phyloP scores from a whole-genome alignment of 176 grass and related monocot species.

The Bromus sterilis region DNA sequence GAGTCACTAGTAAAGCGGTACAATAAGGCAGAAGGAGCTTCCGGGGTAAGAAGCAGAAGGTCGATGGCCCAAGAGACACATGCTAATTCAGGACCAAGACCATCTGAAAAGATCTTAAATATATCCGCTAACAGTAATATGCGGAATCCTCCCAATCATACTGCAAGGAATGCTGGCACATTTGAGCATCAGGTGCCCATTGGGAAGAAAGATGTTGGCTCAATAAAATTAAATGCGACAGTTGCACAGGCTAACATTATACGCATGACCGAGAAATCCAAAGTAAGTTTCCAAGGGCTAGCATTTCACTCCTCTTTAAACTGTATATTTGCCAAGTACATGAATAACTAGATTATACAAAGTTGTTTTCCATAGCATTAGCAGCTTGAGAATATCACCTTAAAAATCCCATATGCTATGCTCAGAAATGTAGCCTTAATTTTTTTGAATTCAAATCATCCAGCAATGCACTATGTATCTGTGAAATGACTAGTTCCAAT shows the following conservation, averaged over 20 bases:
- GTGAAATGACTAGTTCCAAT: background rate
- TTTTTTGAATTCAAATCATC: background rate
- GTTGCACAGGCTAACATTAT: constrained; percentile 24
- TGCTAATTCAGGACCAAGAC: constrained; percentile 36
- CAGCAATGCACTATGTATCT: background rate
- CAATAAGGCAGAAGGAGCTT: constrained; percentile 33
- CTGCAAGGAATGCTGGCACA: background rate
- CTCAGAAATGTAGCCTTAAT: background rate
- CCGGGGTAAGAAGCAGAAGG: constrained; percentile 42
- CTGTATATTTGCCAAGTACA: background rate
- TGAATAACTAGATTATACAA: background rate
- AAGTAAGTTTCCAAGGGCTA: constrained; percentile 45
- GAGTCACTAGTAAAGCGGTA: constrained; percentile 29
- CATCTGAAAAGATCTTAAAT: constrained; percentile 55
- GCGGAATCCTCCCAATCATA: constrained; percentile 37
- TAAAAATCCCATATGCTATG: background rate
- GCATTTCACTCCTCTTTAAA: background rate
- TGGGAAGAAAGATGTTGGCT: constrained; percentile 19
- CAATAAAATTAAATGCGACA: constrained; percentile 30
- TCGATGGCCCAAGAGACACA: constrained; percentile 30
- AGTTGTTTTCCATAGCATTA: background rate
- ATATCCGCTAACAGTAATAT: constrained; percentile 51
- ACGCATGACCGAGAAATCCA: constrained; percentile 22
- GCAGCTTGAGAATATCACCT: background rate
- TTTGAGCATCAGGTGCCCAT: constrained; percentile 19